phyloP scores from a whole-genome alignment of 305 asterid species.

The Fraxinus ornus region DNA sequence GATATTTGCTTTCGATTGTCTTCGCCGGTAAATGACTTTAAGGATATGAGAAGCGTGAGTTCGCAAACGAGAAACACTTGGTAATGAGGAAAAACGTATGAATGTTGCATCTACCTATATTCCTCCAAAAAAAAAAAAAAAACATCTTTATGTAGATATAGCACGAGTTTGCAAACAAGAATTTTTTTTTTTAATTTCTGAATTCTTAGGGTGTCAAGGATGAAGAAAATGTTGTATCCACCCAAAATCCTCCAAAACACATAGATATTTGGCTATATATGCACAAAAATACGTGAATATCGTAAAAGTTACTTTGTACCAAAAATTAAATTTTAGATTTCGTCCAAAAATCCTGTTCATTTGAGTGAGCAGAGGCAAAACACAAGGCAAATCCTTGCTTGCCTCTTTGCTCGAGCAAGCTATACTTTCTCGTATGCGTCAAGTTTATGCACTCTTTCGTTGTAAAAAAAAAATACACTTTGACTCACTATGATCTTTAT shows the following conservation, averaged over 20 bases:
- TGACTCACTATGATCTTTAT: not conserved
- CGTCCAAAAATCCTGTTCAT: not conserved
- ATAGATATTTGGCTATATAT: not conserved
- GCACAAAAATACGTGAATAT: too few relatives aligned
- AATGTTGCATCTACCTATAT: not conserved
- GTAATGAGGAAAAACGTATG: not conserved
- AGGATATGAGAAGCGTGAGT: not conserved
- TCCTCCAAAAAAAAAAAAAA: not conserved
- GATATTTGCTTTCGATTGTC: too few relatives aligned
- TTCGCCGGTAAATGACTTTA: too few relatives aligned
- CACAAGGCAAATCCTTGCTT: not conserved
- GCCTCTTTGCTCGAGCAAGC: not conserved
- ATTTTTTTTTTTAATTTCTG: too few relatives aligned
- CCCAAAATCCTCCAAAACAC: not conserved
- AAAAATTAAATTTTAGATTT: too few relatives aligned
- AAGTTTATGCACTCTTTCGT: not conserved
- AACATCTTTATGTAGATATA: not conserved
- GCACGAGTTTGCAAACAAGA: too few relatives aligned
- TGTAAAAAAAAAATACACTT: not conserved
- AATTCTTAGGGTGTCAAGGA: too few relatives aligned
- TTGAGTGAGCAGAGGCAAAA: not conserved
- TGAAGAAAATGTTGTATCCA: not conserved
- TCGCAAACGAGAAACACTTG: not conserved
- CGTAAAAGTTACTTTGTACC: too few relatives aligned
- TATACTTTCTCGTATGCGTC: not conserved